A percentile compares a stretch with the other conserved stretches of the same genome.
Evolutionary conservation across 73 alveolate species (phyloP).

Genomic region (Paramecium bursaria): DNA sequence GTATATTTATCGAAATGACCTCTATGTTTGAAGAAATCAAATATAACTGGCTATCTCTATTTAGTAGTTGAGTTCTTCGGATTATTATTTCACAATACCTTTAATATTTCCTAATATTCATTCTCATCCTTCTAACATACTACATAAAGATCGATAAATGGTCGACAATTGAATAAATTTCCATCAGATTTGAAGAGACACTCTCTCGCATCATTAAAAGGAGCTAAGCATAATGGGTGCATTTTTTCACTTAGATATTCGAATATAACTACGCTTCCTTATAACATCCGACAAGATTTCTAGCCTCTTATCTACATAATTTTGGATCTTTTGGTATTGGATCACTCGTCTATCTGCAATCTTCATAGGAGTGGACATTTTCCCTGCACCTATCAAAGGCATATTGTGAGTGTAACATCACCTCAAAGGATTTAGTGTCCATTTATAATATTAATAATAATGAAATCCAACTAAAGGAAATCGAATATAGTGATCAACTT

Average conservation of each 20-base stretch:
- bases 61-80: slow-evolving; percentile 54
- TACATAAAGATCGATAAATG: slow-evolving; percentile 54
- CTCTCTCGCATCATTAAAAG: slow-evolving; percentile 70
- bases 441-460: too few relatives aligned
- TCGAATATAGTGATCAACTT: too few relatives aligned
- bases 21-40: slow-evolving; percentile 71
- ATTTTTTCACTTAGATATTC: slow-evolving; percentile 54
- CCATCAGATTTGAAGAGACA: slow-evolving; percentile 72
- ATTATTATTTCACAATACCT: slow-evolving; percentile 22
- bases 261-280: slow-evolving; percentile 66
- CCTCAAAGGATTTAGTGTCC: slow-evolving; percentile 66
- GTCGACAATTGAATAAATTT: slow-evolving; percentile 61
- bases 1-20: slow-evolving; percentile 68
- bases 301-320: slow-evolving; percentile 51
- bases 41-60: slow-evolving; percentile 53
- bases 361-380: slow-evolving; percentile 64
- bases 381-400: slow-evolving; percentile 68
- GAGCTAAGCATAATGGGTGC: slow-evolving; percentile 69
- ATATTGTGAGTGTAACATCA: slow-evolving; percentile 66
- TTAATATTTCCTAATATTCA: slow-evolving; percentile 48
- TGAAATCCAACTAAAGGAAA: too few relatives aligned
- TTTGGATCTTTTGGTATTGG: slow-evolving; percentile 69
- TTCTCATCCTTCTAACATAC: slow-evolving; percentile 53
- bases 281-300: slow-evolving; percentile 60
- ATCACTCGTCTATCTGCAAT: slow-evolving; percentile 60